phyloP scores from a whole-genome alignment of 2,329 filamentous ascomycete species.

The Neofusicoccum kwambonambiense region DNA sequence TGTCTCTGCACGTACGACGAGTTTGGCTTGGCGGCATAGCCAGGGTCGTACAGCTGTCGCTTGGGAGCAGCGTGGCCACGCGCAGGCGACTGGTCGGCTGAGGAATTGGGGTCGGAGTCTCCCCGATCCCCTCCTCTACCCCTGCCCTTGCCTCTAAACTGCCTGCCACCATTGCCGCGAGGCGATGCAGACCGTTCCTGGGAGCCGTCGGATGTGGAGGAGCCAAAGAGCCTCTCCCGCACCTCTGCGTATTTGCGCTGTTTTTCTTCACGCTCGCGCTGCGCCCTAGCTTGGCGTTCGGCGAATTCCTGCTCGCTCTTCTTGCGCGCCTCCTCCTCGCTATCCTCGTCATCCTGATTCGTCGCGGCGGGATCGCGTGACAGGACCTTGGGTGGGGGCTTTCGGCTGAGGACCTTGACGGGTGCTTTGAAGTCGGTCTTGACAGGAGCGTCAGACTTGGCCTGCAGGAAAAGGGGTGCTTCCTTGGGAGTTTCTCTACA shows the following conservation, averaged over 20 bases:
- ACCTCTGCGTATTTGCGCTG: conserved; percentile 87
- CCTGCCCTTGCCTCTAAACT: conserved; percentile 36
- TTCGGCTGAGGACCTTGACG: conserved; percentile 81
- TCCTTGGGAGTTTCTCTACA: conserved; percentile 66
- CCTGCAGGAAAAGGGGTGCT: conserved; percentile 72
- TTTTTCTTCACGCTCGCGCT: conserved; percentile 82
- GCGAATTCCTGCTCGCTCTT: conserved; percentile 67
- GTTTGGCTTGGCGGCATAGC: conserved; percentile 64
- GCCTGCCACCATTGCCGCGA: conserved; percentile 23
- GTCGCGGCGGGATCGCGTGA: conserved; percentile 48
- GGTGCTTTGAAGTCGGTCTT: conserved; percentile 74
- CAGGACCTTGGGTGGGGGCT: conserved; percentile 64
- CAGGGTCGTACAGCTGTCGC: conserved; percentile 75
- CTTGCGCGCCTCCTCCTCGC: conserved; percentile 61
- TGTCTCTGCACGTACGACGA: conserved; percentile 4
- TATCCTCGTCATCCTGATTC: conserved; percentile 58
- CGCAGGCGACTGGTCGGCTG: conserved; percentile 36
- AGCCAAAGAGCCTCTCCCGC: conserved; percentile 82
- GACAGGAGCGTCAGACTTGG: conserved; percentile 61
- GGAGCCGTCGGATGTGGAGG: conserved; percentile 38
- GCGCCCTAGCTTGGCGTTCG: conserved; percentile 74
- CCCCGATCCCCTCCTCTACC: conserved; percentile 33
- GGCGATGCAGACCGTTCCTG: conserved; percentile 31
- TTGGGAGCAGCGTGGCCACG: conserved; percentile 40
- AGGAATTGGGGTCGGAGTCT: conserved; percentile 35